phyloP scores from a whole-genome alignment of 352 stramenopile genomes.

The Globisporangium canariense region DNA sequence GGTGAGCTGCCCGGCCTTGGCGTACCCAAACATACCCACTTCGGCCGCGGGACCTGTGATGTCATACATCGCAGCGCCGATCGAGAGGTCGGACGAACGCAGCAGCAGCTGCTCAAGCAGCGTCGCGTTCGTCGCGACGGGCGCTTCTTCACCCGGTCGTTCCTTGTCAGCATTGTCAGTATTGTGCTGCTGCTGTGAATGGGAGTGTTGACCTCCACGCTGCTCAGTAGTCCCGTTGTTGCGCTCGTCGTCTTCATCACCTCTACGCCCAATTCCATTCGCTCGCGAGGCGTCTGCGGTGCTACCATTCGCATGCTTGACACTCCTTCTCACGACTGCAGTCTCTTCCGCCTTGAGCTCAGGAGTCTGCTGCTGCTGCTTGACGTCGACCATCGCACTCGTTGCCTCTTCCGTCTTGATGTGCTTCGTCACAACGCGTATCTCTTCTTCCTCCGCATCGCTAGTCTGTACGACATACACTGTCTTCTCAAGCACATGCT shows the following conservation, averaged over 20 bases:
- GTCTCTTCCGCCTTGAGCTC: not conserved
- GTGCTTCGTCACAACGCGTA: not conserved
- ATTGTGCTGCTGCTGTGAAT: not conserved
- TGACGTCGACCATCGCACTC: not conserved
- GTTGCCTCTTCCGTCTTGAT: not conserved
- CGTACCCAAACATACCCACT: conserved; percentile 88
- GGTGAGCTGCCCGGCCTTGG: conserved; percentile 69
- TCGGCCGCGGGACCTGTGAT: conserved; percentile 81
- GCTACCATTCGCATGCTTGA: not conserved
- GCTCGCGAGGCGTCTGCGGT: not conserved
- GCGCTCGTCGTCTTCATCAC: not conserved
- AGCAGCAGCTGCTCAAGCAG: not conserved
- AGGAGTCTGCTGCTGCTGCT: not conserved
- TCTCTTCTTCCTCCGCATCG: not conserved
- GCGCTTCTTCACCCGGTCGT: not conserved
- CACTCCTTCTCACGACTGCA: not conserved
- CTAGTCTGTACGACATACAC: not conserved
- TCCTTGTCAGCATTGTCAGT: not conserved
- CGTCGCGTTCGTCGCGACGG: not conserved
- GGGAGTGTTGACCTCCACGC: not conserved
- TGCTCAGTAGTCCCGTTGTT: not conserved
- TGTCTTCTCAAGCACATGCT: not conserved
- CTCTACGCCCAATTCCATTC: not conserved
- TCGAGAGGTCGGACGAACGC: conserved; percentile 29
- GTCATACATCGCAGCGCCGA: conserved; percentile 81